These are phyloP conservation scores for Eutreptiella sp. DNA, from an alignment of 208 protist species.

Conservation along the genomic window DNA sequence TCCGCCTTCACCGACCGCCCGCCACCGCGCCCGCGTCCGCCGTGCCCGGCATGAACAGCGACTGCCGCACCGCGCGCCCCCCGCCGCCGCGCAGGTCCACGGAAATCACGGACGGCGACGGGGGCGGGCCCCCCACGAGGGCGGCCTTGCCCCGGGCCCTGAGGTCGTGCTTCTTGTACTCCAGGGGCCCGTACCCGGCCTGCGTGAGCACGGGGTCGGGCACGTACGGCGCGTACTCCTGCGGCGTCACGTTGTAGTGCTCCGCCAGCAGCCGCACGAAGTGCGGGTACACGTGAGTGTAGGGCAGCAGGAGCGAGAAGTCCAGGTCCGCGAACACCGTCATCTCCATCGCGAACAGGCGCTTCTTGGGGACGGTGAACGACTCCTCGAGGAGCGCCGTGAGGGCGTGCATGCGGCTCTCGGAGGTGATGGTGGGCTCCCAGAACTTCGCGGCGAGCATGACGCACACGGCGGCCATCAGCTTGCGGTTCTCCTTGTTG, in stretches of 20 bases:
- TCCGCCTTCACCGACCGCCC: no score
- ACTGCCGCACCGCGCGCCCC: no score
- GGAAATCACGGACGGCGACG: no score
- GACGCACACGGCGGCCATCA: slow-evolving; percentile 23
- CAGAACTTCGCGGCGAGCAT: slow-evolving; percentile 27
- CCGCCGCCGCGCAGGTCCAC: no score
- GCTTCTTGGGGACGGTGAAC: slow-evolving; percentile 7
- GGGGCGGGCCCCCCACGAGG: no score
- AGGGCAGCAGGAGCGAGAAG: slow-evolving; percentile 10
- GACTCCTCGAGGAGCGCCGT: slow-evolving; percentile 2
- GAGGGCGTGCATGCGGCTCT: neutral
- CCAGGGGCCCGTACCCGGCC: no score
- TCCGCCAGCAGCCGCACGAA: slow-evolving; percentile 13
- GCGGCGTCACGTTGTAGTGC: slow-evolving; percentile 17
- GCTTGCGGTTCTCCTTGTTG: slow-evolving; percentile 27
- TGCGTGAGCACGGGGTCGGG: no score
- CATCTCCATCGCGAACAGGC: slow-evolving; percentile 1
- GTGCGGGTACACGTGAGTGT: slow-evolving; percentile 1
- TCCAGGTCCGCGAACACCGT: slow-evolving; percentile 17
- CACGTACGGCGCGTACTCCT: no score
- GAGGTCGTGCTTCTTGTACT: no score
- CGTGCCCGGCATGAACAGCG: no score
- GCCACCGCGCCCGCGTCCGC: no score
- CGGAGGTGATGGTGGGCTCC: slow-evolving; percentile 5
- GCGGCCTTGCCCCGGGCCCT: no score